Conservation (phyloP, 2,329 filamentous ascomycete species). For the Pseudogymnoascus sp. region DNA sequence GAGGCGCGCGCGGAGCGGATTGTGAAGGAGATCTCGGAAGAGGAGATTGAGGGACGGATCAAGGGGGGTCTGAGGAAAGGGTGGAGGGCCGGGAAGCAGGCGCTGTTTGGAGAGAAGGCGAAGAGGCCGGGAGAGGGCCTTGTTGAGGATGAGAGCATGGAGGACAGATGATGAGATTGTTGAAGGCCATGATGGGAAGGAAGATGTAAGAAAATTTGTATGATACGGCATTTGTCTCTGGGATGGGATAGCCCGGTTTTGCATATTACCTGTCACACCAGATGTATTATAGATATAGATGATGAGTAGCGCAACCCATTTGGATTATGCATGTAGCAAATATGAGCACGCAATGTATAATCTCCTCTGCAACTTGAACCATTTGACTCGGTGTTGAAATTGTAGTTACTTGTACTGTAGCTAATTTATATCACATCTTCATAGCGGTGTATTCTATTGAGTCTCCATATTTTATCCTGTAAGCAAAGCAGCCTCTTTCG, state of each 20-base stretch:
- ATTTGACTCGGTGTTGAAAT: neutral
- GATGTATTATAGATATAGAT: constrained; percentile 7
- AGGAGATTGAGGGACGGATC: constrained; percentile 61
- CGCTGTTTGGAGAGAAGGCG: constrained; percentile 18
- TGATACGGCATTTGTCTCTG: constrained; percentile 1
- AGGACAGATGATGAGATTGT: neutral
- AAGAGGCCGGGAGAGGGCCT: constrained; percentile 16
- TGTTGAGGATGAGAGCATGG: constrained; percentile 9
- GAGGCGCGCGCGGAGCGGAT: constrained; percentile 58
- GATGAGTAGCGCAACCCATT: constrained; percentile 3
- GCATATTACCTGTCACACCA: constrained; percentile 6
- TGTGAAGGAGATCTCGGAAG: constrained; percentile 45
- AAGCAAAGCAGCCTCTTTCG: neutral
- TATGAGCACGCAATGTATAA: neutral
- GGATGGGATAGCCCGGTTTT: neutral
- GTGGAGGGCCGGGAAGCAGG: constrained; percentile 27
- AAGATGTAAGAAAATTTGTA: constrained; percentile 9
- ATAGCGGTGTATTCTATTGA: neutral
- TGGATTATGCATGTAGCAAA: constrained; percentile 5
- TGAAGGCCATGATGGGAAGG: neutral
- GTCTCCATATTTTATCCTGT: neutral
- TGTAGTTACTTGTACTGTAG: neutral
- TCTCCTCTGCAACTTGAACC: neutral
- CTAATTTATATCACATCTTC: neutral
- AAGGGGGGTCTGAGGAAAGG: constrained; percentile 49